phyloP scores from a whole-genome alignment of 495 filamentous ascomycete species.

The Pyrenopolyporus hunteri region DNA sequence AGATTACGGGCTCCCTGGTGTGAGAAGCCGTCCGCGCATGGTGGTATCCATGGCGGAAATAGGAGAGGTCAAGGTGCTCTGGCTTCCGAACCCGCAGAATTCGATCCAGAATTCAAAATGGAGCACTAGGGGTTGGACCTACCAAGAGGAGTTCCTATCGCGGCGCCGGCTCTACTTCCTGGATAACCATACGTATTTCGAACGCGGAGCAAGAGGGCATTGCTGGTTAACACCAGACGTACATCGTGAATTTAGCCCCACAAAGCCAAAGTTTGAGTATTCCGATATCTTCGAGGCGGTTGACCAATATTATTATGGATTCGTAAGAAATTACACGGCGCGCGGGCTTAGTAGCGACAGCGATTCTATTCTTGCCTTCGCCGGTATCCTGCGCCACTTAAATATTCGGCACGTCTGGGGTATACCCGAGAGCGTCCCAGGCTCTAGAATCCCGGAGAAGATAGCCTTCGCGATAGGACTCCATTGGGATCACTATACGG shows the following conservation, averaged over 20 bases:
- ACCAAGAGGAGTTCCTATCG: conserved; percentile 48
- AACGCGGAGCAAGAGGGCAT: conserved; percentile 35
- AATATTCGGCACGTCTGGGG: neutral
- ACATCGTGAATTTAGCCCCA: neutral
- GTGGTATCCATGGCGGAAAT: neutral
- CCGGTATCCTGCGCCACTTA: neutral
- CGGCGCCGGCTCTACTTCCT: conserved; percentile 44
- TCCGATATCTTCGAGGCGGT: neutral
- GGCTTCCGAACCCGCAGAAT: neutral
- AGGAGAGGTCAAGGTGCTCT: neutral
- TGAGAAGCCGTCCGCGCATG: conserved; percentile 9
- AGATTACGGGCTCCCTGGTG: conserved; percentile 40
- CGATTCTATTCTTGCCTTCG: neutral
- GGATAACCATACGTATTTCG: conserved; percentile 46
- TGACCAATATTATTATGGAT: no score
- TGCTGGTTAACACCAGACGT: no score
- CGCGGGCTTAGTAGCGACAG: neutral
- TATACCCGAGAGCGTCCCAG: neutral
- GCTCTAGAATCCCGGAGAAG: no score
- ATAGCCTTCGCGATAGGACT: neutral
- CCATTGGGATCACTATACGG: neutral
- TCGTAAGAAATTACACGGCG: no score
- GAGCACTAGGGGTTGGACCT: conserved; percentile 51
- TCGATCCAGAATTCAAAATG: conserved; percentile 29
- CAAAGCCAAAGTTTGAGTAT: neutral